Base-by-base conservation (phyloP, 106 monocot species). In the Phalaenopsis aphrodite region DNA sequence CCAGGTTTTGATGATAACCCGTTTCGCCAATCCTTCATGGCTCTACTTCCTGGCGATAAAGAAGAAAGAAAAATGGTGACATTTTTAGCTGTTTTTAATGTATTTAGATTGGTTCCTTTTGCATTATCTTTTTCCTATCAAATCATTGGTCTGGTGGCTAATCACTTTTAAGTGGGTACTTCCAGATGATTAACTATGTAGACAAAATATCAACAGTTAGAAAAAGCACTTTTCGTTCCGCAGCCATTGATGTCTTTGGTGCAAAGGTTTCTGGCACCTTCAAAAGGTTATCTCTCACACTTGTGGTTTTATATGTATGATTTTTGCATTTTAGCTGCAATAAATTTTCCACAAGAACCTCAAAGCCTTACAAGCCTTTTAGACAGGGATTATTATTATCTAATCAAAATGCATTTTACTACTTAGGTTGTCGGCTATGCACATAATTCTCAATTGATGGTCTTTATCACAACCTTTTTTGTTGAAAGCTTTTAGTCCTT, bases 251-350 rank as follows among this genome's bases (percentile, higher is more conserved):
- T 48, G 90, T 94, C 24, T 96, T 96, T 83, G 79, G 75, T 75
- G 85, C 96, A 79, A 96, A 96, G 86, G 77, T 96, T 71, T 96
- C 96, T 4, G 94, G 96, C 85, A 96, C 94, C 21, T 96, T 96
- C 77, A 96, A 90, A 94, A 91, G 96, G 93, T 94, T 39, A 5
- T 81, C 37, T 82, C 77, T 77, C 47, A 36, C 36, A 69, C 38
- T 38, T 69, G 0, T 14, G 39, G 38, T 39, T 69, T 38, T 61
- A 14, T 52, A 10, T 52, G 52, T 52, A 52, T 12, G 10, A 10
- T 52, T 52, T 52, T 14, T 12, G 10, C 52, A 52, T 52, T 52
- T 2, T 52, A 52, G 12, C 12, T 52, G 52, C 52, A 52, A 52
- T 52, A 52, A 52, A 52, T 52, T 52, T 12, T 14, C 12, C 12